Evolutionary conservation across 139 green algal species (phyloP).

Genomic region (Monoraphidium neglectum): DNA sequence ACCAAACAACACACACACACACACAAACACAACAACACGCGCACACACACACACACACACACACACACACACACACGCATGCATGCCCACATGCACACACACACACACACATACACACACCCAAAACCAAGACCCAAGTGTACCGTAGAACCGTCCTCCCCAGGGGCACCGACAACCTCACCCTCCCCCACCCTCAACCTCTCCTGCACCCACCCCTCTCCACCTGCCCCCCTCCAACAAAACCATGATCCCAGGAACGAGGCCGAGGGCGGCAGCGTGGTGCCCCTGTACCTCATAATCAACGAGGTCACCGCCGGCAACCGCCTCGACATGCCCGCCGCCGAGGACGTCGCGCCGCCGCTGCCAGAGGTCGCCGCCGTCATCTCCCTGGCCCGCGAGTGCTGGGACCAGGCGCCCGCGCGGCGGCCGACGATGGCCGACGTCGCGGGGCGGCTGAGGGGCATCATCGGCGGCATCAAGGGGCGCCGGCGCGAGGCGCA

Average conservation of each 20-base stretch:
- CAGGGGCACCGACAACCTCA: neutral
- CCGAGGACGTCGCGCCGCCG: slow-evolving; percentile 1
- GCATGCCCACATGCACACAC: neutral
- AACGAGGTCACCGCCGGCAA: slow-evolving; percentile 24
- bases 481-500: too few species aligned
- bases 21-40: too few species aligned
- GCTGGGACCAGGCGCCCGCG: slow-evolving; percentile 37
- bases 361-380: slow-evolving; percentile 39
- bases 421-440: slow-evolving; percentile 40
- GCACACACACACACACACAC: neutral
- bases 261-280: slow-evolving; percentile 18
- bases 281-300: slow-evolving; percentile 31
- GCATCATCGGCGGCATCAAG: too few species aligned
- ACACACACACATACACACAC: neutral
- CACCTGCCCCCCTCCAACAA: neutral
- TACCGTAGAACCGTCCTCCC: neutral
- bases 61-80: neutral
- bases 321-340: slow-evolving; percentile 18
- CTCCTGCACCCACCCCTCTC: neutral
- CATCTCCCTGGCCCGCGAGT: slow-evolving; percentile 12
- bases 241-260: slow-evolving; percentile 11
- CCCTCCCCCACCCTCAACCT: neutral
- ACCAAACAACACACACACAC: neutral
- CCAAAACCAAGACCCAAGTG: neutral
- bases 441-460: slow-evolving; percentile 13